phyloP scores from a whole-genome alignment of 768 basidiomycete genomes.

The Multifurca ochricompacta region DNA sequence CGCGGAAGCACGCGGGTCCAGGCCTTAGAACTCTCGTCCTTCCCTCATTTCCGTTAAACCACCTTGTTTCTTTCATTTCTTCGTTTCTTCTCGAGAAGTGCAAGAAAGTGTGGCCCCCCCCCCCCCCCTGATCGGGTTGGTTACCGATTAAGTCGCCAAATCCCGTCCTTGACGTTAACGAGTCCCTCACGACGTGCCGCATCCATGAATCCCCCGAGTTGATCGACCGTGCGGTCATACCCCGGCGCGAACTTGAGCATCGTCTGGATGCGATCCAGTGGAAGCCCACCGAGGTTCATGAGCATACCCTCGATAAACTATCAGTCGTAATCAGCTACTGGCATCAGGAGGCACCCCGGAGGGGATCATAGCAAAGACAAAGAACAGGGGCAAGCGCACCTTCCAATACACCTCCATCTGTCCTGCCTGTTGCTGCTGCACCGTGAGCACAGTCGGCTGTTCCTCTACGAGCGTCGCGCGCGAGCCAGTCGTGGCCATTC shows the following conservation, averaged over 20 bases:
- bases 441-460: constrained; percentile 41
- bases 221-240: constrained; percentile 74
- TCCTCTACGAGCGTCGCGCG: constrained; percentile 33
- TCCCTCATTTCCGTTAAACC: neutral
- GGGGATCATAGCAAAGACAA: neutral
- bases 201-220: constrained; percentile 74
- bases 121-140: too few species aligned
- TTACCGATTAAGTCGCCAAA: constrained; percentile 49
- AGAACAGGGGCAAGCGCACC: constrained; percentile 35
- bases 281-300: constrained; percentile 70
- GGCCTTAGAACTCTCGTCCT: neutral
- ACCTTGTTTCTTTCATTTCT: neutral
- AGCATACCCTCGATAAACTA: constrained; percentile 88
- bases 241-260: constrained; percentile 82
- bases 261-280: constrained; percentile 76
- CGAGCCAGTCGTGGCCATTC: constrained; percentile 8
- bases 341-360: neutral
- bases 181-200: constrained; percentile 71
- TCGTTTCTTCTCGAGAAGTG: neutral
- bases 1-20: neutral
- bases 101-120: neutral
- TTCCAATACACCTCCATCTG: constrained; percentile 89
- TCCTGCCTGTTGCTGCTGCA: constrained; percentile 71
- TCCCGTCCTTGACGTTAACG: constrained; percentile 59
- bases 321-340: neutral